Percentiles rank a stretch among this genome's conserved stretches.
These are phyloP conservation scores for Cladophialophora psammophila DNA, from an alignment of 2,329 filamentous ascomycete genomes.

Conservation along the genomic window DNA sequence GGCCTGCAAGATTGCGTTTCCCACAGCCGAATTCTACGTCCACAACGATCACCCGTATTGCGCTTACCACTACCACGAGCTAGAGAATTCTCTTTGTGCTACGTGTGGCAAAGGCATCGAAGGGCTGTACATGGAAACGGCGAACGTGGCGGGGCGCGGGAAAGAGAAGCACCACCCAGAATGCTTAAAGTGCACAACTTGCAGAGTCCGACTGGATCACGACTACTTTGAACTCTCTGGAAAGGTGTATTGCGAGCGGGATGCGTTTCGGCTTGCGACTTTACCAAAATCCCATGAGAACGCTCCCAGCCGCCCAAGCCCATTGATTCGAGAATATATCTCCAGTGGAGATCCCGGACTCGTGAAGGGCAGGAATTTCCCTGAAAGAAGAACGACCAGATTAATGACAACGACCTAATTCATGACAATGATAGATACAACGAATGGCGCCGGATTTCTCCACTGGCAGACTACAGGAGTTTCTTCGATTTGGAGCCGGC, in stretches of 20 bases:
- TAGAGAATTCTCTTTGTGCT: conserved; percentile 85
- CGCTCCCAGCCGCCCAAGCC: conserved; percentile 40
- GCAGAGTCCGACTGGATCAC: conserved; percentile 73
- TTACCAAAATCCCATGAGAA: conserved; percentile 37
- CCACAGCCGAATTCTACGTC: conserved; percentile 91
- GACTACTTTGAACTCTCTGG: conserved; percentile 92
- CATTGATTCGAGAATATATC: conserved; percentile 41
- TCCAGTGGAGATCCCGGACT: conserved; percentile 39
- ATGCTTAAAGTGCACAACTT: conserved; percentile 83
- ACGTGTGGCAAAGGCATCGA: conserved; percentile 86
- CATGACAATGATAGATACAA: conserved; percentile 24
- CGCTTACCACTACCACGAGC: conserved; percentile 87
- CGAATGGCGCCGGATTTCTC: background rate
- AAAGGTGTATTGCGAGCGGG: conserved; percentile 82
- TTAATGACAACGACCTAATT: conserved; percentile 50
- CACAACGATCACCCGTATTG: conserved; percentile 87
- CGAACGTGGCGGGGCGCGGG: conserved; percentile 48
- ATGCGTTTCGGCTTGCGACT: conserved; percentile 66
- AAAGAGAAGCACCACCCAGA: conserved; percentile 79
- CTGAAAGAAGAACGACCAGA: conserved; percentile 57
- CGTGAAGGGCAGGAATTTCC: conserved; percentile 51
- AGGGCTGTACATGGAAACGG: conserved; percentile 89
- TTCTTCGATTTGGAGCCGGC: conserved; percentile 4
- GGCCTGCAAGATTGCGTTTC: conserved; percentile 80
- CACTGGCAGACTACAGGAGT: conserved; percentile 7